phyloP scores from a whole-genome alignment of 495 filamentous ascomycete genomes.

The Staphylotrichum longicolle region DNA sequence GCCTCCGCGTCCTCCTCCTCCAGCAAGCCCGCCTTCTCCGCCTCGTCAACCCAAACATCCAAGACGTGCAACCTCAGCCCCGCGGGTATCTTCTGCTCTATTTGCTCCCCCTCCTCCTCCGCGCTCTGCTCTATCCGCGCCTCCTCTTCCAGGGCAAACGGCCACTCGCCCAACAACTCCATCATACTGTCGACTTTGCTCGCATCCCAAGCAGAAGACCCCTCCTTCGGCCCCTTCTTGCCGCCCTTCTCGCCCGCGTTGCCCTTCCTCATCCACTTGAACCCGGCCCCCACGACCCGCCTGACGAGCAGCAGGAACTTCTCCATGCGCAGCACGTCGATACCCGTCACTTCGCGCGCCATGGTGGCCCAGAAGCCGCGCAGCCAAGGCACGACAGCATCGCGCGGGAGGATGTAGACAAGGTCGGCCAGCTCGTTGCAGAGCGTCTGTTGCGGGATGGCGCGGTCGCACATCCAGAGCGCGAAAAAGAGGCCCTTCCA shows the following conservation, averaged over 20 bases:
- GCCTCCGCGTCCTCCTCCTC: conserved; percentile 42
- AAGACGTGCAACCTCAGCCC: conserved; percentile 83
- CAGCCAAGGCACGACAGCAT: conserved; percentile 62
- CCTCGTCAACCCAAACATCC: conserved; percentile 88
- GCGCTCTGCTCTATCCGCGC: conserved; percentile 28
- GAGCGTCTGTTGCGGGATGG: conserved; percentile 81
- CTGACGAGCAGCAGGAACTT: conserved; percentile 89
- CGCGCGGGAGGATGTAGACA: conserved; percentile 59
- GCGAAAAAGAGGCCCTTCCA: conserved; percentile 98
- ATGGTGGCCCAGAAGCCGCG: conserved; percentile 89
- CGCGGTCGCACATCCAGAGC: conserved; percentile 92
- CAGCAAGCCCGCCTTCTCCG: conserved; percentile 64
- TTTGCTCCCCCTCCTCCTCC: conserved; percentile 30
- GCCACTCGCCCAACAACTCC: conserved; percentile 44
- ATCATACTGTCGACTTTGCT: conserved; percentile 39
- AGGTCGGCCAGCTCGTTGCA: conserved; percentile 73
- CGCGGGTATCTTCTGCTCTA: conserved; percentile 57
- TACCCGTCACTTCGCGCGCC: conserved; percentile 73
- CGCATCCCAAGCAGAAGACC: conserved; percentile 30
- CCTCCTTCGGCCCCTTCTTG: conserved; percentile 10
- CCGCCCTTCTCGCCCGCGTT: conserved; percentile 21
- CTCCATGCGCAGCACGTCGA: conserved; percentile 86
- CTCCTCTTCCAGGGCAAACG: conserved; percentile 43
- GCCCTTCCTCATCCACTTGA: conserved; percentile 52
- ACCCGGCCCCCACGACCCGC: conserved; percentile 66